Percentiles rank a stretch among this genome's conserved stretches.
Conservation (phyloP, 495 filamentous ascomycete species). For the Pyrenula massariospora region DNA sequence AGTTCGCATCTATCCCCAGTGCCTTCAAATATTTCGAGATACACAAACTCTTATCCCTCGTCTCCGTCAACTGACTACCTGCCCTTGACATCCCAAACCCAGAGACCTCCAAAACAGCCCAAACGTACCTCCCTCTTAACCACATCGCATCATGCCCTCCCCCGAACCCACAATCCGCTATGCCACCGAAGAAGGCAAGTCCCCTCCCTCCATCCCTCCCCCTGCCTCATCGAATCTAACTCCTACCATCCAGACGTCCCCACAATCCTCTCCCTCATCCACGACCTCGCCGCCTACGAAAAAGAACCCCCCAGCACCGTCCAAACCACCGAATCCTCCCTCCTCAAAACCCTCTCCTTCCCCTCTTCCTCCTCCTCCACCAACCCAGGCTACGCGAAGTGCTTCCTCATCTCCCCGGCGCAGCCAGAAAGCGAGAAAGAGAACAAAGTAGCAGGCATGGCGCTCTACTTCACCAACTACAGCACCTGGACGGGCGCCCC, state of each 20-base stretch:
- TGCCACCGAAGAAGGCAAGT: slow-evolving; percentile 32
- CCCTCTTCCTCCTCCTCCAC: slow-evolving; percentile 25
- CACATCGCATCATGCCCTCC: background rate
- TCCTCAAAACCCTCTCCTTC: slow-evolving; percentile 71
- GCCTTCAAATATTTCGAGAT: too few relatives aligned
- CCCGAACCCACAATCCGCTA: slow-evolving; percentile 23
- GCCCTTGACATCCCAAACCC: too few relatives aligned
- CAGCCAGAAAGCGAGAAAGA: background rate
- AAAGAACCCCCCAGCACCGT: slow-evolving; percentile 53
- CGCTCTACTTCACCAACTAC: slow-evolving; percentile 62
- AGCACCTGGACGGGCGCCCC: slow-evolving; percentile 77
- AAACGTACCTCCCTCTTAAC: too few relatives aligned
- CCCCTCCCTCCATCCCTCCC: background rate
- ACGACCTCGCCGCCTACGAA: slow-evolving; percentile 83
- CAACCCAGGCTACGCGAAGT: slow-evolving; percentile 11
- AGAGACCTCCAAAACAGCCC: too few relatives aligned
- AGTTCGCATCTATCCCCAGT: too few relatives aligned
- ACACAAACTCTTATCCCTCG: too few relatives aligned
- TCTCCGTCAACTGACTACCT: too few relatives aligned
- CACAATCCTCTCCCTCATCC: slow-evolving; percentile 70
- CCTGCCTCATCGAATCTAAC: background rate
- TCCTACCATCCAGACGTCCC: slow-evolving; percentile 55
- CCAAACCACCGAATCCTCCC: slow-evolving; percentile 62
- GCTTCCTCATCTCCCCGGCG: background rate
- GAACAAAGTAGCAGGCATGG: slow-evolving; percentile 39